These are phyloP conservation scores for Glebionis coronaria DNA, from an alignment of 129 eudicot genomes.

Conservation along the genomic window DNA sequence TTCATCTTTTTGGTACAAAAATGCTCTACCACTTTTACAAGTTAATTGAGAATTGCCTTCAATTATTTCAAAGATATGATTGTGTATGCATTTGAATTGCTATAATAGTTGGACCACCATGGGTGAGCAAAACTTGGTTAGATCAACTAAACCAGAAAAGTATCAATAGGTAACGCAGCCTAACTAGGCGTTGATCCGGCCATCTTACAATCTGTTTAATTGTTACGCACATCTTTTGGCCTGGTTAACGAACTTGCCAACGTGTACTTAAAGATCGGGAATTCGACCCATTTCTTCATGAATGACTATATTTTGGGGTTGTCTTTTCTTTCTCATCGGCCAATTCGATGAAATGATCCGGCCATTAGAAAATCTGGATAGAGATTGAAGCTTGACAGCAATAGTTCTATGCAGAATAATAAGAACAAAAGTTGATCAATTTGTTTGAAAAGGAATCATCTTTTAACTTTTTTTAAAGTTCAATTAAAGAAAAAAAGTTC, in stretches of 20 bases:
- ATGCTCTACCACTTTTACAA: conserved; percentile 3
- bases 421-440: background rate
- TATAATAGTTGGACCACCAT: background rate
- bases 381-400: background rate
- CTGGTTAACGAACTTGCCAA: no score
- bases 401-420: background rate
- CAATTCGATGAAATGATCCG: no score
- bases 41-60: conserved; percentile 2
- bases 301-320: no score
- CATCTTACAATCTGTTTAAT: no score
- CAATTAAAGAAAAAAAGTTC: conserved; percentile 15
- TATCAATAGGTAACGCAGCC: no score
- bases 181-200: no score
- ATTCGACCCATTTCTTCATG: no score
- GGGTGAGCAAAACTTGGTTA: no score
- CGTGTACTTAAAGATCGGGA: no score
- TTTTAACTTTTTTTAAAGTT: conserved; percentile 26
- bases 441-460: background rate
- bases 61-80: background rate
- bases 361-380: no score
- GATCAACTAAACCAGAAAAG: background rate
- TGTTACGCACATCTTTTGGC: no score
- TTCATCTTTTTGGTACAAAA: conserved; percentile 9
- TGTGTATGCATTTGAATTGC: background rate
- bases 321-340: no score